These are phyloP conservation scores for Ogataea sp. DNA, from an alignment of 805 yeast species.

Conservation along the genomic window DNA sequence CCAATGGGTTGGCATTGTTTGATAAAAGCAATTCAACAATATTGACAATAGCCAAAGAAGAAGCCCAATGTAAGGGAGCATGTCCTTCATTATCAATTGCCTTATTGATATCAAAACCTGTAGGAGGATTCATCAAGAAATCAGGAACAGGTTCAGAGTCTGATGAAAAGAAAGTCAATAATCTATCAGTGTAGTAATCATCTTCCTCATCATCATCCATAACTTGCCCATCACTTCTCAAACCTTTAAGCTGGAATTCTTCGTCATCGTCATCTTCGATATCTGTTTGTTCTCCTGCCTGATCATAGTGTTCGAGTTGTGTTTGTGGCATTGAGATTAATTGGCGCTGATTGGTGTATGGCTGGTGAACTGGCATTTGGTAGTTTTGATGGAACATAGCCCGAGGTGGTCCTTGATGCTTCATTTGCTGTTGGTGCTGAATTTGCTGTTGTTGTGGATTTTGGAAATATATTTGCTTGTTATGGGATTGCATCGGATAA, in stretches of 20 bases:
- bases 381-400: conserved; percentile 22
- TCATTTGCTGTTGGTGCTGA: neutral
- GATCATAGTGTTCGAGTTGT: conserved; percentile 9
- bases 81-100: conserved; percentile 76
- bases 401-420: conserved; percentile 24
- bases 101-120: conserved; percentile 54
- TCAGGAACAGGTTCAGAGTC: conserved; percentile 30
- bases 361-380: neutral
- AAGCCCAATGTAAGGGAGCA: conserved; percentile 80
- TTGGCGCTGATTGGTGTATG: conserved; percentile 2
- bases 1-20: conserved; percentile 54
- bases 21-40: conserved; percentile 48
- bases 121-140: conserved; percentile 48
- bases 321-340: neutral
- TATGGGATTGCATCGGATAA: conserved; percentile 12
- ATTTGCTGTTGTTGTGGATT: conserved; percentile 9
- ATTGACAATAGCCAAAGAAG: conserved; percentile 64
- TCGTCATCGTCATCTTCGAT: neutral
- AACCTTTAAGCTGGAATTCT: neutral
- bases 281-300: conserved; percentile 13
- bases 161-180: conserved; percentile 46
- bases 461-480: too few species aligned
- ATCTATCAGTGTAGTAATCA: conserved; percentile 29
- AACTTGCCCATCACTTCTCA: neutral
- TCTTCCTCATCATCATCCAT: conserved; percentile 25